Percentiles rank a stretch among this genome's conserved stretches.
phyloP scores from a whole-genome alignment of 805 yeast genomes.

The Teunomyces atbi region DNA sequence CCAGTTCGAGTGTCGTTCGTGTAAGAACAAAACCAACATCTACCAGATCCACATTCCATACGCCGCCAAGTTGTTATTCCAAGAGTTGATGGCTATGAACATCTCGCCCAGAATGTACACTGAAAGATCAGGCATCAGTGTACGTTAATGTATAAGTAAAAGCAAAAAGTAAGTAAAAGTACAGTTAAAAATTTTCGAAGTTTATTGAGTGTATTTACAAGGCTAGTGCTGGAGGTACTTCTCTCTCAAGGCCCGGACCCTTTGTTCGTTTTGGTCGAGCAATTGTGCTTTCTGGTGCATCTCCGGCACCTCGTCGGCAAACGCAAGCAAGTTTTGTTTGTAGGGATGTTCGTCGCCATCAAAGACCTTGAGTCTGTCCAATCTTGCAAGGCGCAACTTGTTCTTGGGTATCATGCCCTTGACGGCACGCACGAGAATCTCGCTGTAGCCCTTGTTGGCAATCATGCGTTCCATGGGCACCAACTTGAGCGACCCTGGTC shows the following conservation, averaged over 20 bases:
- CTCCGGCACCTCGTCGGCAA: constrained; percentile 69
- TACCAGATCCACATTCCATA: constrained; percentile 97
- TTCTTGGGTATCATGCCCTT: constrained; percentile 96
- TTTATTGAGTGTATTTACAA: background rate
- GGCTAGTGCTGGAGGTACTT: constrained; percentile 27
- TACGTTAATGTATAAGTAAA: constrained; percentile 24
- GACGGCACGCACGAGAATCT: constrained; percentile 81
- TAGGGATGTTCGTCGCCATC: constrained; percentile 92
- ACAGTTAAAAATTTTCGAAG: background rate
- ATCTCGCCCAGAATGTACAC: constrained; percentile 96
- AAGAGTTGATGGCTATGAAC: constrained; percentile 99
- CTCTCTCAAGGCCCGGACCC: constrained; percentile 33
- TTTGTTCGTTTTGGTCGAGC: constrained; percentile 34
- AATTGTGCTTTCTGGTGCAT: constrained; percentile 44
- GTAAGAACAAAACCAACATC: constrained; percentile 97
- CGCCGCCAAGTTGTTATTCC: constrained; percentile 97
- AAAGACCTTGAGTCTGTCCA: constrained; percentile 80
- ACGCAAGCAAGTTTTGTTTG: constrained; percentile 76
- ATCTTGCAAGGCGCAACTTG: constrained; percentile 69
- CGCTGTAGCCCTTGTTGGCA: constrained; percentile 83
- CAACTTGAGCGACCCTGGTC: constrained; percentile 86
- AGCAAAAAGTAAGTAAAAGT: background rate
- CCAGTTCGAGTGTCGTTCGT: constrained; percentile 97
- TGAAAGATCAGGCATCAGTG: constrained; percentile 69
- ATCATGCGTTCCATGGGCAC: constrained; percentile 77